Evolutionary conservation across 1,284 basidiomycete genomes (phyloP), one percentile per base, ranked within the genome.

Genomic region (Phylloporus gajari): DNA sequence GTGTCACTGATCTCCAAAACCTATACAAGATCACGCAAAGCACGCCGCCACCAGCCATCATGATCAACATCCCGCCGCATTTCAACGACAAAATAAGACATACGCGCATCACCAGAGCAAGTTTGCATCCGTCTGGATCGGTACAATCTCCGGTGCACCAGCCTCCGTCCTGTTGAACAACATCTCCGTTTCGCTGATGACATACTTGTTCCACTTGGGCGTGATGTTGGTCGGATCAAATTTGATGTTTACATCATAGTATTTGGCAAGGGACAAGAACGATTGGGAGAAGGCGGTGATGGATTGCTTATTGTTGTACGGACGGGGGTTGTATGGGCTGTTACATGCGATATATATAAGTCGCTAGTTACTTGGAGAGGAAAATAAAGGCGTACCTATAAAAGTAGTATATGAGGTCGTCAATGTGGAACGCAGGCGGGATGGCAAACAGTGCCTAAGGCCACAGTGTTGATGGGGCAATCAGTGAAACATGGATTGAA

Each of bases 151-250:
- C 7, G 80, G 76, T 1, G 25, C 60, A 3, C 67, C 72, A 1
- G 13, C 68, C 27, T 71, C 73, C 0, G 78, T 81, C 8, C 65
- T 48, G 46, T 83, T 77, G 63, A 82, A 82, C 5, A 82, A 3
- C 78, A 82, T 82, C 27, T 81, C 82, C 25, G 73, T 75, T 17
- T 65, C 25, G 13, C 65, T 71, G 0, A n/a, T 19, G 35, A 13
- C 5, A 56, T 80, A 78, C 35, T 40, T 19, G 19, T 69, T 17
- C 80, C 80, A 82, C 3, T 62, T 0, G 0, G 81, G 81, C 3
- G 77, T 82, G 65, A 82, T 75, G 48, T 81, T 73, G 1, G 56
- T 64, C 5, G 71, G 61, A 46, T 77, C 65, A 11, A 76, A 72
- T 32, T 79, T 77, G 6, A 3, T 27, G 64, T 82, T 76, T 30